Evolutionary conservation across 2,329 filamentous ascomycete species (phyloP).

Genomic region (Aspergillus versicolor): DNA sequence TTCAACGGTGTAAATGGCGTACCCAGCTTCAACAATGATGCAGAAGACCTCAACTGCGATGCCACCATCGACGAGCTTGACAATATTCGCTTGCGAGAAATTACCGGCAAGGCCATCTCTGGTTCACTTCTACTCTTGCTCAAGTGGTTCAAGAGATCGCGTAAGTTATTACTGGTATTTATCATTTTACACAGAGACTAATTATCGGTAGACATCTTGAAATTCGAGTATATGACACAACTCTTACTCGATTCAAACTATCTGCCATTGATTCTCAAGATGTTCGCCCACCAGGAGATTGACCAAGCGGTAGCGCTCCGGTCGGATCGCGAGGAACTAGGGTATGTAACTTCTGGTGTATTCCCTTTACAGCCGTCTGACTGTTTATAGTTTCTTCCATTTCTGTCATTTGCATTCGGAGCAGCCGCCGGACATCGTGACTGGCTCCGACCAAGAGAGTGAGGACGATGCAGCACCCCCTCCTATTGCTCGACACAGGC

Average conservation of each 20-base stretch:
- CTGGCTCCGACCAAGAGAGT: conserved; percentile 37
- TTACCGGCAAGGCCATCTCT: conserved; percentile 88
- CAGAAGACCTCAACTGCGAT: conserved; percentile 31
- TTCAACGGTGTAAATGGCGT: conserved; percentile 28
- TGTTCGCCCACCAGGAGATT: conserved; percentile 91
- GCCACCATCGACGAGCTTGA: conserved; percentile 72
- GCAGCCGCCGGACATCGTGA: conserved; percentile 46
- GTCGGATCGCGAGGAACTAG: conserved; percentile 77
- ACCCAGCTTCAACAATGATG: conserved; percentile 17
- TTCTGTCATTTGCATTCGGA: conserved; percentile 77
- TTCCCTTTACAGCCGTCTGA: conserved; percentile 9
- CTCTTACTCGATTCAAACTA: conserved; percentile 94
- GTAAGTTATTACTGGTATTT: conserved; percentile 54
- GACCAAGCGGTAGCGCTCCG: conserved; percentile 85
- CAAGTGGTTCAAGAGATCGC: conserved; percentile 96
- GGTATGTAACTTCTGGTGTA: conserved; percentile 50
- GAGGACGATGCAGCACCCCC: conserved; percentile 80
- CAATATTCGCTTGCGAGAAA: conserved; percentile 76
- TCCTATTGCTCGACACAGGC: conserved; percentile 66
- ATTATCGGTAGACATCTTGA: conserved; percentile 69
- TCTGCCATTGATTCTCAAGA: conserved; percentile 84
- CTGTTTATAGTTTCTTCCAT: conserved; percentile 71
- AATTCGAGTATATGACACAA: conserved; percentile 94
- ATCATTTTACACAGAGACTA: neutral
- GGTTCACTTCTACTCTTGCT: conserved; percentile 81